phyloP scores from a whole-genome alignment of 2,329 filamentous ascomycete species.

The Ophiocordyceps polyrhachis-furcata region DNA sequence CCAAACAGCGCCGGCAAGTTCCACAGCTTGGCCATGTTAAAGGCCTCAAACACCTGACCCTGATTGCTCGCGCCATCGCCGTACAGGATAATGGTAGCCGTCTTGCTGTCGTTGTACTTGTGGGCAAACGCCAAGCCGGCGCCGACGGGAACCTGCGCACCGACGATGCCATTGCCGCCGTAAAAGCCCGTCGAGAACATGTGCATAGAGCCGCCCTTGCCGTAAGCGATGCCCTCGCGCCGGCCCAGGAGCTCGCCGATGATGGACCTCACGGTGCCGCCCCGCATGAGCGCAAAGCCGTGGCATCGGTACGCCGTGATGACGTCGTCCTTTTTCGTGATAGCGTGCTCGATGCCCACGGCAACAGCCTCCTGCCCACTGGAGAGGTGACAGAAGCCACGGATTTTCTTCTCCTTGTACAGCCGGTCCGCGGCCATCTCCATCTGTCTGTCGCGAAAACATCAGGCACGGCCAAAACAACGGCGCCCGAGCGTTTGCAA shows the following conservation, averaged over 20 bases:
- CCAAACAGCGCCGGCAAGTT: conserved; percentile 88
- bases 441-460: conserved; percentile 55
- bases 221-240: conserved; percentile 91
- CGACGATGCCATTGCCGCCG: conserved; percentile 97
- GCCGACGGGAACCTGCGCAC: conserved; percentile 93
- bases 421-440: conserved; percentile 97
- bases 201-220: conserved; percentile 99
- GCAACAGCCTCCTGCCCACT: conserved; percentile 96
- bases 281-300: conserved; percentile 94
- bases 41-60: conserved; percentile 98
- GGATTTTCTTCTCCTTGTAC: conserved; percentile 99
- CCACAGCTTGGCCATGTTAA: conserved; percentile 99
- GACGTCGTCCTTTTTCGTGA: conserved; percentile 77
- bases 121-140: conserved; percentile 94
- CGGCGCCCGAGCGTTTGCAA: neutral
- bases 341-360: conserved; percentile 89
- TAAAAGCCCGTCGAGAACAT: conserved; percentile 99
- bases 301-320: conserved; percentile 99
- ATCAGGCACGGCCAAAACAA: neutral
- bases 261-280: conserved; percentile 74
- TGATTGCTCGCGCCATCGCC: conserved; percentile 98
- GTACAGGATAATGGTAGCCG: conserved; percentile 76
- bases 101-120: conserved; percentile 78
- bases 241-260: conserved; percentile 92
- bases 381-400: conserved; percentile 98